Percentiles rank a stretch among this genome's conserved stretches.
Conservation (phyloP, 108 stramenopile genomes). For the Fistulifera pelliculosa region DNA sequence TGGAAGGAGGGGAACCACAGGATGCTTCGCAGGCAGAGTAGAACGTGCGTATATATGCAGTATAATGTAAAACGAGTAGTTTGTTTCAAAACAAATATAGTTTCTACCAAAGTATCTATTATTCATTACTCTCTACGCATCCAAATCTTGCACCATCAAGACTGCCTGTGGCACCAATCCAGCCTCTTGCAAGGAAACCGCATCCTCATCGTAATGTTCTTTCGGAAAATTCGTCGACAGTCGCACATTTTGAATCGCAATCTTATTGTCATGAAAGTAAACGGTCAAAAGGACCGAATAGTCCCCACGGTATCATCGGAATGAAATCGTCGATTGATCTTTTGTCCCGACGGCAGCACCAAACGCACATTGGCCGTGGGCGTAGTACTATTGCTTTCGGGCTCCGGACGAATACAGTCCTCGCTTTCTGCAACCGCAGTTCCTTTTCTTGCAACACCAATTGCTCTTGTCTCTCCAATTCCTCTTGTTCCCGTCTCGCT, state of each 20-base stretch:
- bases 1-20: too few species aligned
- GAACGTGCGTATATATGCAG: too few species aligned
- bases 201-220: constrained; percentile 39
- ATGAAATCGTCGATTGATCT: constrained; percentile 65
- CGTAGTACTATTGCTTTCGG: constrained; percentile 1
- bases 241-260: constrained; percentile 43
- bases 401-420: constrained; percentile 1
- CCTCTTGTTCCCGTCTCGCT: constrained; percentile 27
- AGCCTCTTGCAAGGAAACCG: constrained; percentile 51
- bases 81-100: too few species aligned
- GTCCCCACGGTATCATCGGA: constrained; percentile 45
- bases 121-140: constrained; percentile 37
- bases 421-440: neutral
- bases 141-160: constrained; percentile 84
- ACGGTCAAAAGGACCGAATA: constrained; percentile 59
- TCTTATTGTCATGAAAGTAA: constrained; percentile 54
- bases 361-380: constrained; percentile 54
- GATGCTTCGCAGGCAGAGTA: too few species aligned
- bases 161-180: constrained; percentile 71
- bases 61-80: too few species aligned
- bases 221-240: constrained; percentile 73
- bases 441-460: constrained; percentile 11
- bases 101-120: too few species aligned
- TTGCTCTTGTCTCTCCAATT: constrained; percentile 10
- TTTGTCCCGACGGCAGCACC: constrained; percentile 63